Evolutionary conservation across 2,329 filamentous ascomycete genomes (phyloP), one percentile per base, ranked within the genome.

Genomic region (Cryphonectria naterciae): DNA sequence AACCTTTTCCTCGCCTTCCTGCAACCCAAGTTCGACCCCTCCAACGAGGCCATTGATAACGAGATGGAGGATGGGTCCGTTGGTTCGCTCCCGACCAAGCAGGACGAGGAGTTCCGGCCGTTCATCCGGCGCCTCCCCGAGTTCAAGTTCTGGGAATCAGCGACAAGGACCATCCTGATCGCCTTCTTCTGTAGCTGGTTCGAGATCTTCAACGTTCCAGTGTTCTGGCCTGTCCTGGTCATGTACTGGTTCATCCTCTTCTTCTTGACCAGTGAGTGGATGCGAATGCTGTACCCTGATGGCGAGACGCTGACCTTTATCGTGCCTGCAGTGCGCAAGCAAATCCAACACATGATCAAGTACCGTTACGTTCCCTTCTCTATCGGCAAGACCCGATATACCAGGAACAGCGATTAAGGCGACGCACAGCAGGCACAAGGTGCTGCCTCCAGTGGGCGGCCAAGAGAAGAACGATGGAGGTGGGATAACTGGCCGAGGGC

Each of bases 331-430:
- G 94, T 99, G 96, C 91, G 96, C 83, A 93, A 96, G 86, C 96
- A 99, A 85, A 99, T 99, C 77, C 96, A 99, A 85, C 96, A 98
- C 85, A 99, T 99, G 96, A 95, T 99, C 88, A 99, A 98, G 86
- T 99, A 98, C 86, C 93, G 95, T 84, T 99, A 97, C 80, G 94
- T 97, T 41, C 94, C 95, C 56, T 97, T 98, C 85, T 91, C 93
- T 56, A 90, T 97, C 75, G 95, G 95, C 82, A 98, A 98, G 89
- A 87, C 93, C 74, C 91, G 89, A 79, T 97, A 96, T 81, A 85
- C 82, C 79, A 91, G 90, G 84, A 87, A 85, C 83, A 90, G 84
- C 83, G 82, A 83, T 61, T 83, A 78, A 49, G 56, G 64, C 46
- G 61, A 28, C 67, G 43, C 39, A 32, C 39, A 65, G 43, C 13